Percentiles rank a stretch among this genome's conserved stretches.
Evolutionary conservation across 768 basidiomycete genomes (phyloP).

Genomic region (Hortiboletus campestris): DNA sequence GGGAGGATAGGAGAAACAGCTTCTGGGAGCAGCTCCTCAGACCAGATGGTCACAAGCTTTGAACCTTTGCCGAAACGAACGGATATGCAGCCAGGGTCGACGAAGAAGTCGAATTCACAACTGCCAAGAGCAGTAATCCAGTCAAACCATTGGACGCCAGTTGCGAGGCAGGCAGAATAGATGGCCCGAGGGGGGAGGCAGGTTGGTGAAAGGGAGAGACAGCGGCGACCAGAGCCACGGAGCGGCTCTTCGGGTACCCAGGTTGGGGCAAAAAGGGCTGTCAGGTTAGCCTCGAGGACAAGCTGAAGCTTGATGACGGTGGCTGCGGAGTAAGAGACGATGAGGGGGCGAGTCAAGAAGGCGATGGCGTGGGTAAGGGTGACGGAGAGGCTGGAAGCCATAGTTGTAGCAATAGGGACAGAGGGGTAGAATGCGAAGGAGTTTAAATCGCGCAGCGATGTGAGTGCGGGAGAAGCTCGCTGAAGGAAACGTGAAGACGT

Average conservation of each 20-base stretch:
- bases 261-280: constrained; percentile 60
- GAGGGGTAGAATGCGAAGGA: constrained; percentile 21
- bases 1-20: constrained; percentile 18
- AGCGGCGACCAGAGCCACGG: constrained; percentile 68
- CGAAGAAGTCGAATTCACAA: constrained; percentile 73
- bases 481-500: constrained; percentile 29
- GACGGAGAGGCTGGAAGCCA: constrained; percentile 52
- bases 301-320: constrained; percentile 69
- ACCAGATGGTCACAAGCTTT: constrained; percentile 65
- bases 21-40: constrained; percentile 45
- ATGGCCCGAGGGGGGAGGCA: constrained; percentile 70
- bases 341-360: constrained; percentile 68
- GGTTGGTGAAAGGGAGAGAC: constrained; percentile 67
- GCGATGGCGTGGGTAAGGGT: constrained; percentile 73
- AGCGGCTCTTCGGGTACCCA: constrained; percentile 67
- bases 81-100: constrained; percentile 78
- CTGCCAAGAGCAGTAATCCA: constrained; percentile 73
- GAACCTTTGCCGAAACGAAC: constrained; percentile 51
- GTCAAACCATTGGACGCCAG: constrained; percentile 76
- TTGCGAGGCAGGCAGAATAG: constrained; percentile 65
- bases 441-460: constrained; percentile 33
- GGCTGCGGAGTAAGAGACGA: constrained; percentile 52
- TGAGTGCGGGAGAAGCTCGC: constrained; percentile 23
- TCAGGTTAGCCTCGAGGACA: constrained; percentile 71
- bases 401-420: constrained; percentile 9